A percentile compares a stretch with the other conserved stretches of the same genome.
These are phyloP conservation scores for Phytophthora nicotianae DNA, from an alignment of 352 stramenopile genomes.

Conservation along the genomic window DNA sequence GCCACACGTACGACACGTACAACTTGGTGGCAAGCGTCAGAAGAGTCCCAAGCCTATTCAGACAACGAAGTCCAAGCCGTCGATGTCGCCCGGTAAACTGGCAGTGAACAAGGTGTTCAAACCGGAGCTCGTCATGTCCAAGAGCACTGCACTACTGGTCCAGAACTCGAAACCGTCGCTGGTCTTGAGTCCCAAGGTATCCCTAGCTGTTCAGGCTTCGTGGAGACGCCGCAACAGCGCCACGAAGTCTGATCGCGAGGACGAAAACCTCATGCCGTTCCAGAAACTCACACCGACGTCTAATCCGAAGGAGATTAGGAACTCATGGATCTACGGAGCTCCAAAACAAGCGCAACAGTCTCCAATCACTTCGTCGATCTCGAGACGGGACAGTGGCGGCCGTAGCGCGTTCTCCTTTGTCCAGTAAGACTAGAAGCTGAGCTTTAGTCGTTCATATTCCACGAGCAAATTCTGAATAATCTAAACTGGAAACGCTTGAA, in stretches of 20 bases:
- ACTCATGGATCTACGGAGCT: conserved; percentile 15
- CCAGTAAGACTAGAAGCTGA: conserved; percentile 14
- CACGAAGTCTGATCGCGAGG: conserved; percentile 19
- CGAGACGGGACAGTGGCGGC: conserved; percentile 25
- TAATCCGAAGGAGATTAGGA: conserved; percentile 12
- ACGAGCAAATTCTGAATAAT: conserved; percentile 5
- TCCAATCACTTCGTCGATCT: conserved; percentile 21
- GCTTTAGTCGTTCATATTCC: neutral
- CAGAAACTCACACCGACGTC: conserved; percentile 20
- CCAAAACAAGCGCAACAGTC: conserved; percentile 11
- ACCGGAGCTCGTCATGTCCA: conserved; percentile 23
- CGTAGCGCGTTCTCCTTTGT: conserved; percentile 41
- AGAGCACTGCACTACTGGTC: conserved; percentile 18
- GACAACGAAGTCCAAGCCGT: conserved; percentile 1
- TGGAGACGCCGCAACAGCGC: conserved; percentile 44
- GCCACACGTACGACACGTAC: conserved; percentile 33
- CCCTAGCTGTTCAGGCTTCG: conserved; percentile 41
- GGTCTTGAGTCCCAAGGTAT: conserved; percentile 49
- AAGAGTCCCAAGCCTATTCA: conserved; percentile 13
- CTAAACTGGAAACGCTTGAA: conserved; percentile 11
- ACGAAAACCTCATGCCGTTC: conserved; percentile 43
- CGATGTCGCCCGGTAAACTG: conserved; percentile 23
- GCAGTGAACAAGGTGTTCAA: conserved; percentile 27
- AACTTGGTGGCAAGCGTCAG: conserved; percentile 24
- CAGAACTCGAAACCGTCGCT: conserved; percentile 13